Percentiles rank a stretch among this genome's conserved stretches.
These are phyloP conservation scores for Trichoderma breve DNA, from an alignment of 2,329 filamentous ascomycete species.

Conservation along the genomic window DNA sequence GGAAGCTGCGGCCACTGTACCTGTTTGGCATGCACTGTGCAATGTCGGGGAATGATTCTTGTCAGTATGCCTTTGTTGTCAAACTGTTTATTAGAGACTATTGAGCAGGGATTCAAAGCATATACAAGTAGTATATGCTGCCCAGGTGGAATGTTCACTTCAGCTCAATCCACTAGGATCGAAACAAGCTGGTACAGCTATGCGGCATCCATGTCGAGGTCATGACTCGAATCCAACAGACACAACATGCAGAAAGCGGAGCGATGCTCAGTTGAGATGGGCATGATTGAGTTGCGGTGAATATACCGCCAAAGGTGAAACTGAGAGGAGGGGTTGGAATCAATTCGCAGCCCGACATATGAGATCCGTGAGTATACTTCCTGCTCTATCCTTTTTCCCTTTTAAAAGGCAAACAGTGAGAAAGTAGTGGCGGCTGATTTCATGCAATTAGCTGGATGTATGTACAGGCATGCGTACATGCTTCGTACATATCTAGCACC, in stretches of 20 bases:
- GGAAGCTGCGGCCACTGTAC: neutral
- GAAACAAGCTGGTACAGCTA: neutral
- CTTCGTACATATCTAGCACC: neutral
- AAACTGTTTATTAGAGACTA: neutral
- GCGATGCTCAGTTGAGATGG: neutral
- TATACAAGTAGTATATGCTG: neutral
- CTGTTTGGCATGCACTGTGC: neutral
- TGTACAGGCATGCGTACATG: neutral
- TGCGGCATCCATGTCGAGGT: neutral
- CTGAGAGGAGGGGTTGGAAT: neutral
- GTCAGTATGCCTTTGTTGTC: neutral
- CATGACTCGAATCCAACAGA: neutral
- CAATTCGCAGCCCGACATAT: neutral
- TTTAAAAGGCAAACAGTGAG: neutral
- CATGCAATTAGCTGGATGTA: neutral
- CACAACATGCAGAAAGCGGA: neutral
- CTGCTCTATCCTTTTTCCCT: neutral
- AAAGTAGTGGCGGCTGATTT: neutral
- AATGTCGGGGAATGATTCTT: neutral
- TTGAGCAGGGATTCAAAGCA: neutral
- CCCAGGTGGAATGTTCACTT: neutral
- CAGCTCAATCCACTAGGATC: neutral
- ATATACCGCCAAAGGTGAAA: neutral
- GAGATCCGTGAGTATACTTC: neutral
- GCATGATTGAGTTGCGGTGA: constrained; percentile 5